Evolutionary conservation across 2,329 filamentous ascomycete genomes (phyloP).

Genomic region (Diaporthe velutina): DNA sequence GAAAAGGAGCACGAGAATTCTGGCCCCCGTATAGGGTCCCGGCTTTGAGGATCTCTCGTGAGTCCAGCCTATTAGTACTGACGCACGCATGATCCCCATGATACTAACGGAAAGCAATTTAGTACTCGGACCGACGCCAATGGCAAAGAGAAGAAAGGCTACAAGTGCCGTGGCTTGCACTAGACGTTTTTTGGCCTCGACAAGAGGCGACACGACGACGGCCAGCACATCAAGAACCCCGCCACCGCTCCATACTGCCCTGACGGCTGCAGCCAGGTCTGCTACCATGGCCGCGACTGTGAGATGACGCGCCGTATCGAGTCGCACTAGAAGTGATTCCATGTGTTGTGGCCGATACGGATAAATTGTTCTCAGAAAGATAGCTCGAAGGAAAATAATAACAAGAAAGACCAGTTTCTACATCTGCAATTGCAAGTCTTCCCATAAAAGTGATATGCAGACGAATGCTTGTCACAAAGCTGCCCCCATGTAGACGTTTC

Average conservation of each 20-base stretch:
- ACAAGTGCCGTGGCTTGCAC: neutral
- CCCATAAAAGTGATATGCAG: neutral
- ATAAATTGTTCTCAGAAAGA: neutral
- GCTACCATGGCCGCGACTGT: neutral
- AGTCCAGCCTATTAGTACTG: too few species aligned
- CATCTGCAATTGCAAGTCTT: too few species aligned
- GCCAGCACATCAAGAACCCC: neutral
- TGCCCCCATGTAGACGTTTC: neutral
- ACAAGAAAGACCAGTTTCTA: rapidly evolving
- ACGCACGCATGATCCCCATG: too few species aligned
- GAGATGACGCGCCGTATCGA: neutral
- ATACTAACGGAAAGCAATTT: neutral
- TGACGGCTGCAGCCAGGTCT: neutral
- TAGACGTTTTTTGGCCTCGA: neutral
- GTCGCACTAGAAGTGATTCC: too few species aligned
- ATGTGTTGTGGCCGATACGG: too few species aligned
- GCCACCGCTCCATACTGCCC: neutral
- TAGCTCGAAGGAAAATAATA: too few species aligned
- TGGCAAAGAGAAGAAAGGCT: neutral
- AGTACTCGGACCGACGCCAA: neutral
- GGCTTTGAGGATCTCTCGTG: rapidly evolving
- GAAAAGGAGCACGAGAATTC: neutral
- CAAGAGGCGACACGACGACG: neutral
- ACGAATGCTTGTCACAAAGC: neutral
- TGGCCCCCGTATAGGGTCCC: too few species aligned